A percentile compares a stretch with the other conserved stretches of the same genome.
Conservation (phyloP, 2,329 filamentous ascomycete species). For the Aureobasidium sp. region DNA sequence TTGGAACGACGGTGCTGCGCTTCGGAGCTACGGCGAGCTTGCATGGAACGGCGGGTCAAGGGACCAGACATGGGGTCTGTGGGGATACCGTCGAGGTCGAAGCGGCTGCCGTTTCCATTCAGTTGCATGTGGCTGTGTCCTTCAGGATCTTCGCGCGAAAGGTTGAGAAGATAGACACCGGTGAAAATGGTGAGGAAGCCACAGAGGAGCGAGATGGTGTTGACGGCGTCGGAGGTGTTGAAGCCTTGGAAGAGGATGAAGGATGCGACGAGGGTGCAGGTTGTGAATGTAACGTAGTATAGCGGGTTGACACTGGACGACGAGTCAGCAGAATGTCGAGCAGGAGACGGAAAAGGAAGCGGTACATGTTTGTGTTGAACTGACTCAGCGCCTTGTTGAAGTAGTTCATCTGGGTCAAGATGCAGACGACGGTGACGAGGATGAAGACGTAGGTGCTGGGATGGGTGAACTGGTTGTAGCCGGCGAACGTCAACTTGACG, state of each 20-base stretch:
- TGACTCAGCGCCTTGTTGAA: constrained; percentile 98
- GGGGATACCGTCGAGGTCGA: constrained; percentile 67
- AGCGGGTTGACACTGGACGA: constrained; percentile 74
- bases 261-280: constrained; percentile 84
- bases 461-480: constrained; percentile 91
- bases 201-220: constrained; percentile 84
- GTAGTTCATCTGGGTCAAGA: constrained; percentile 99
- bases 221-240: constrained; percentile 87
- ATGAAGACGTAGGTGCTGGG: constrained; percentile 97
- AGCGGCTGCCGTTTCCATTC: constrained; percentile 41
- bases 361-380: constrained; percentile 95
- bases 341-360: constrained; percentile 19
- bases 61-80: constrained; percentile 87
- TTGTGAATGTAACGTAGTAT: constrained; percentile 97
- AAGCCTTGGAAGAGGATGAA: constrained; percentile 95
- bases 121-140: constrained; percentile 53
- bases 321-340: background rate
- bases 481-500: constrained; percentile 85
- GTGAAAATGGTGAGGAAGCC: constrained; percentile 94
- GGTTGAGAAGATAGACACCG: constrained; percentile 89
- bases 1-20: constrained; percentile 52
- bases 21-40: constrained; percentile 61
- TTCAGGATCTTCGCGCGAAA: constrained; percentile 87
- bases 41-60: constrained; percentile 90
- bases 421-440: constrained; percentile 87